phyloP scores from a whole-genome alignment of 768 basidiomycete genomes.

The Leucogyrophana mollusca region DNA sequence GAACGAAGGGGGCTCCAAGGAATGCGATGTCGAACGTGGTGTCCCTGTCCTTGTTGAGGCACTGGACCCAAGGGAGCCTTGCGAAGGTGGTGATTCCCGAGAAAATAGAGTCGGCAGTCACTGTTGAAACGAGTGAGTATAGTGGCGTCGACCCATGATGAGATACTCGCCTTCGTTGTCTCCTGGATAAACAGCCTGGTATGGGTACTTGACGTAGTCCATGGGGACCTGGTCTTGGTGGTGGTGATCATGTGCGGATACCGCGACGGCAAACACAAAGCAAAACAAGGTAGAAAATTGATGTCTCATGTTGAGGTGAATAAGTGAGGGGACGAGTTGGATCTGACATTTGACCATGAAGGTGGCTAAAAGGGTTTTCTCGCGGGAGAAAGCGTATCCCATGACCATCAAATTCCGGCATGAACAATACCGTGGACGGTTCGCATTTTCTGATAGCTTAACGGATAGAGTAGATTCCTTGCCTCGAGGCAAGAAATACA shows the following conservation, averaged over 20 bases:
- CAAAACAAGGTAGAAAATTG: constrained; percentile 23
- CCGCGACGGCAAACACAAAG: constrained; percentile 23
- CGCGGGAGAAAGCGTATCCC: constrained; percentile 25
- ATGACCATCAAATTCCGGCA: constrained; percentile 16
- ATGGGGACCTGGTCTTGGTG: constrained; percentile 59
- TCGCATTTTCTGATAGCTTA: constrained; percentile 10
- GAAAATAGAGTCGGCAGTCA: constrained; percentile 77
- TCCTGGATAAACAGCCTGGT: constrained; percentile 55
- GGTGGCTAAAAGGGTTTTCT: constrained; percentile 17
- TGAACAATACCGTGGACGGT: constrained; percentile 14
- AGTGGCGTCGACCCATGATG: neutral
- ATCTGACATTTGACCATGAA: neutral
- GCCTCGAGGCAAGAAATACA: constrained; percentile 44
- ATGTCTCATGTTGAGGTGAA: constrained; percentile 19
- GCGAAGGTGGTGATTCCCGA: constrained; percentile 86
- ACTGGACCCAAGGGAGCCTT: constrained; percentile 81
- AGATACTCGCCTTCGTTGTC: constrained; percentile 52
- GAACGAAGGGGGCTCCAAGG: constrained; percentile 75
- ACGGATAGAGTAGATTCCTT: constrained; percentile 26
- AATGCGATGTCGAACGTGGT: constrained; percentile 77
- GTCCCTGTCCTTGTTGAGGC: constrained; percentile 62
- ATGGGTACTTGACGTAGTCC: constrained; percentile 66
- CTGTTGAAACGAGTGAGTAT: constrained; percentile 28
- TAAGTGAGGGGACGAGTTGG: neutral
- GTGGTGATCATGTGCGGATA: constrained; percentile 38